Percentiles rank a stretch among this genome's conserved stretches.
Conservation (phyloP, 2,329 filamentous ascomycete species). For the Hymenoscyphus albidus region DNA sequence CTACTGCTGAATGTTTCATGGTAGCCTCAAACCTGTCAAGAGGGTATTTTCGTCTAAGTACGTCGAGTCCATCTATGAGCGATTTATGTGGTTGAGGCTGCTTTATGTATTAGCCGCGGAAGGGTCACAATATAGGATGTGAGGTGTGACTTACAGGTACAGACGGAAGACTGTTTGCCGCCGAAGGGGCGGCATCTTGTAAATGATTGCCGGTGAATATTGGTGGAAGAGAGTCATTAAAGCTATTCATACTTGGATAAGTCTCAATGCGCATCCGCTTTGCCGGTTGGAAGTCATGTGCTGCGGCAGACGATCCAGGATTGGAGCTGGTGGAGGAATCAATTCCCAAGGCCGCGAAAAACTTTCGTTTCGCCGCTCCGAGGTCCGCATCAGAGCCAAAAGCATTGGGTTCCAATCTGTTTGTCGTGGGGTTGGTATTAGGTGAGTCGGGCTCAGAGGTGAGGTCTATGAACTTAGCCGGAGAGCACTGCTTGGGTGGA, state of each 20-base stretch:
- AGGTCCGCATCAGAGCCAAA: neutral
- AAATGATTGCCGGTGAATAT: neutral
- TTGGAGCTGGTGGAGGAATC: neutral
- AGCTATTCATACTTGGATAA: neutral
- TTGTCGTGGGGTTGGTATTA: no score
- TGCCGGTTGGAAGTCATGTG: neutral
- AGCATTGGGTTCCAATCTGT: no score
- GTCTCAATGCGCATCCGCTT: neutral
- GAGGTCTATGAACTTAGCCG: neutral
- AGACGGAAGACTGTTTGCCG: neutral
- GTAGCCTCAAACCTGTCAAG: conserved; percentile 80
- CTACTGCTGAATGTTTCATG: conserved; percentile 85
- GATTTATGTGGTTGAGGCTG: conserved; percentile 81
- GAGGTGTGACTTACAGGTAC: neutral
- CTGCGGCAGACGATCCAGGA: neutral
- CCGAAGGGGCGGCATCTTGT: neutral
- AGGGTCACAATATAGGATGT: neutral
- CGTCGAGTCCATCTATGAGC: conserved; percentile 70
- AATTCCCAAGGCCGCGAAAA: neutral
- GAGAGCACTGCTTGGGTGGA: neutral
- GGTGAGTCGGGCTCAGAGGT: neutral
- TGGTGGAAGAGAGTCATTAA: neutral
- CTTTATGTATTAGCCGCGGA: conserved; percentile 2
- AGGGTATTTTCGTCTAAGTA: conserved; percentile 67
- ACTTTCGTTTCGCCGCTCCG: neutral